These are phyloP conservation scores for Eimeria sp. DNA, from an alignment of 169 alveolate species.

Conservation along the genomic window DNA sequence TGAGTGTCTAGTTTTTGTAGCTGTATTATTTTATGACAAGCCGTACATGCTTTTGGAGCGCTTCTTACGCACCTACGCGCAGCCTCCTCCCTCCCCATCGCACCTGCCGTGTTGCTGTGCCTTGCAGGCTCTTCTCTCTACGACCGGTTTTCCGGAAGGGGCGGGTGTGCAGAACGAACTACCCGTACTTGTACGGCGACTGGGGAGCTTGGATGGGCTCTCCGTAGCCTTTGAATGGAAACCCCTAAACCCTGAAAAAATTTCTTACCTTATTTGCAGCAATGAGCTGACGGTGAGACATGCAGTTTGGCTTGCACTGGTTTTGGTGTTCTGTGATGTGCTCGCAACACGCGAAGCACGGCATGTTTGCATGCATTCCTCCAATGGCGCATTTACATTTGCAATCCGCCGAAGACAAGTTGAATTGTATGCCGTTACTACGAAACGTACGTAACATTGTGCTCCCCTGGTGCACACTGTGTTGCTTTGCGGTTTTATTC, in stretches of 20 bases:
- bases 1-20: neutral
- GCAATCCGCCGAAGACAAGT: neutral
- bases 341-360: too few relatives aligned
- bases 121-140: slow-evolving; percentile 55
- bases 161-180: slow-evolving; percentile 67
- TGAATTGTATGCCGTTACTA: neutral
- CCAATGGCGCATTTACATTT: neutral
- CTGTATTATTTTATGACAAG: neutral
- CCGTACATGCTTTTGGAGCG: neutral
- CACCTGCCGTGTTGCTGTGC: neutral
- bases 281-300: slow-evolving; percentile 40
- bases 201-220: slow-evolving; percentile 18
- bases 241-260: slow-evolving; percentile 51
- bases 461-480: neutral
- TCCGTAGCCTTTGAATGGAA: slow-evolving; percentile 59
- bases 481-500: neutral
- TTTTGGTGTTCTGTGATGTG: neutral
- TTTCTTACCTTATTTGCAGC: slow-evolving; percentile 68
- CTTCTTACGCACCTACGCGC: neutral
- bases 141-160: slow-evolving; percentile 63
- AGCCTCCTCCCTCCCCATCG: neutral
- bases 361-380: neutral
- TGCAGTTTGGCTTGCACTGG: neutral
- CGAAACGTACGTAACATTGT: neutral
- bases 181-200: slow-evolving; percentile 53